These are phyloP conservation scores for Quercus tomentella DNA, from an alignment of 331 rosid species.

Conservation along the genomic window DNA sequence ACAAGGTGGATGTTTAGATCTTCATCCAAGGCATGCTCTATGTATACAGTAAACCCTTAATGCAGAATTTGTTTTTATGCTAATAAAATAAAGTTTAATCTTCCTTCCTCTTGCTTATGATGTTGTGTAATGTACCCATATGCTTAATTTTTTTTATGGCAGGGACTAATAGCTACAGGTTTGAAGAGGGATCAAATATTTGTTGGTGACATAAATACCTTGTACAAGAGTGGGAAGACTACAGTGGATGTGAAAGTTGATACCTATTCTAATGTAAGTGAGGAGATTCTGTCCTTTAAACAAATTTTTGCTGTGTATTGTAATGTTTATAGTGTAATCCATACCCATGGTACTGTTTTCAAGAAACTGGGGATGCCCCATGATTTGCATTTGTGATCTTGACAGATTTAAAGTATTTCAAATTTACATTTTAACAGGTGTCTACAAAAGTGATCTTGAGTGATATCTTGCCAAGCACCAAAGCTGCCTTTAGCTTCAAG, in stretches of 20 bases:
- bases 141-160: slow-evolving; percentile 30
- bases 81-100: not conserved
- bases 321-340: not conserved
- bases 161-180: slow-evolving; percentile 87
- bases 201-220: slow-evolving; percentile 71
- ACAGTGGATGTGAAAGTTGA: slow-evolving; percentile 84
- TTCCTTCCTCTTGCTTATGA: not conserved
- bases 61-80: too few relatives aligned
- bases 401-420: slow-evolving; percentile 7
- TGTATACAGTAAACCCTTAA: too few relatives aligned
- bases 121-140: slow-evolving; percentile 8
- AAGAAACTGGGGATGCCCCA: not conserved
- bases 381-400: not conserved
- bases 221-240: slow-evolving; percentile 73
- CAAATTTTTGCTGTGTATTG: not conserved
- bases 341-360: not conserved
- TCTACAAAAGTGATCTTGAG: slow-evolving; percentile 67
- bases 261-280: slow-evolving; percentile 79
- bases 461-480: slow-evolving; percentile 59
- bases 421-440: slow-evolving; percentile 44
- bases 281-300: slow-evolving; percentile 1
- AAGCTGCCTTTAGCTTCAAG: slow-evolving; percentile 73
- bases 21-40: too few relatives aligned
- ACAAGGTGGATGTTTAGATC: too few relatives aligned
- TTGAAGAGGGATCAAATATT: slow-evolving; percentile 79